Conservation (phyloP, 495 filamentous ascomycete species). For the Penicillium ochrochloron region DNA sequence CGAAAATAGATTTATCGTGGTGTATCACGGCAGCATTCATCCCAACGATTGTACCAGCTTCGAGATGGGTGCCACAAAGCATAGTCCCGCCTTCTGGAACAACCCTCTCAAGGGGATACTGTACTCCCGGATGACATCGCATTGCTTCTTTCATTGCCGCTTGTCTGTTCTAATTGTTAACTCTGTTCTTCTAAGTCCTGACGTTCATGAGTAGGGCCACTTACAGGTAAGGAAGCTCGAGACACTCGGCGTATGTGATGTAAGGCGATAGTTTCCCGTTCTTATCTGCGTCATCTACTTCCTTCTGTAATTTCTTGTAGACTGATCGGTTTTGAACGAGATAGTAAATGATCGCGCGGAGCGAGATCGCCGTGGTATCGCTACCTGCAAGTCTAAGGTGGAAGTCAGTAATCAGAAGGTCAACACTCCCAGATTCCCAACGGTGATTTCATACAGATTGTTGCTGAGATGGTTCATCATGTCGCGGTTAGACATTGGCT, state of each 20-base stretch:
- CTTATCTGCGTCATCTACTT: conserved; percentile 16
- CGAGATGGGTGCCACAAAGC: conserved; percentile 19
- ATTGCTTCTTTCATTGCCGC: conserved; percentile 28
- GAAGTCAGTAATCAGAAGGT: background rate
- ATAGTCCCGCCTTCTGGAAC: conserved; percentile 21
- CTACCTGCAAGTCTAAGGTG: conserved; percentile 37
- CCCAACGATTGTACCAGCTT: conserved; percentile 28
- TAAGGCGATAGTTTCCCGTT: conserved; percentile 7
- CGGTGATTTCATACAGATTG: conserved; percentile 14
- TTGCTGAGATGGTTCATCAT: conserved; percentile 28
- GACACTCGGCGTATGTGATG: conserved; percentile 19
- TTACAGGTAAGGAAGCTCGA: conserved; percentile 22
- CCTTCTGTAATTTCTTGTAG: conserved; percentile 14
- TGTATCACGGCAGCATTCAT: conserved; percentile 33
- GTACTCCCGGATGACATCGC: conserved; percentile 26
- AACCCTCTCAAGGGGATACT: conserved; percentile 20
- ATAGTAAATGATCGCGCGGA: conserved; percentile 54
- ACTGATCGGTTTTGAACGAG: conserved; percentile 41
- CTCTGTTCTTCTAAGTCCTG: background rate
- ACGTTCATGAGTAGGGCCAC: background rate
- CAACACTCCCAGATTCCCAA: too few relatives aligned
- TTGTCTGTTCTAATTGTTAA: conserved; percentile 4
- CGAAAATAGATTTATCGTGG: conserved; percentile 48
- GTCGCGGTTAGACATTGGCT: conserved; percentile 23
- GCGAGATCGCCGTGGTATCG: conserved; percentile 52